Evolutionary conservation across 495 filamentous ascomycete species (phyloP).

Genomic region (Trichoderma erinaceum): DNA sequence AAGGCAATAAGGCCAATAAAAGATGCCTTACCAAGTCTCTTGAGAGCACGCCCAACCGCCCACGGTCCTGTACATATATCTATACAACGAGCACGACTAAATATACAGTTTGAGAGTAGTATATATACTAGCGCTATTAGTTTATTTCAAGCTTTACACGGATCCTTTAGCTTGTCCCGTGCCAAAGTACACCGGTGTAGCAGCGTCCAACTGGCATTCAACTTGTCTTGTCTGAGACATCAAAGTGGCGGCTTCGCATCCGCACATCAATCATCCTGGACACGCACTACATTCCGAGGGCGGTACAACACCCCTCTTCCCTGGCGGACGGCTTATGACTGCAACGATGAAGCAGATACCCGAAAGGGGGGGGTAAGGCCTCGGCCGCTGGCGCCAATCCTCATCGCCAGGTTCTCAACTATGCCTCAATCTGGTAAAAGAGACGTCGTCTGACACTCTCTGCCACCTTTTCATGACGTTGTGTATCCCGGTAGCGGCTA

Average conservation of each 20-base stretch:
- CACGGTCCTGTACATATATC: background rate
- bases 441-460: slow-evolving; percentile 6
- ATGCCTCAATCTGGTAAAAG: slow-evolving; percentile 12
- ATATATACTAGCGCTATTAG: too few relatives aligned
- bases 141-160: background rate
- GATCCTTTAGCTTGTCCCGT: background rate
- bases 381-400: background rate
- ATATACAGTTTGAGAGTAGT: too few relatives aligned
- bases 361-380: slow-evolving; percentile 1
- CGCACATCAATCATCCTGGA: background rate
- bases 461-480: background rate
- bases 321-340: background rate
- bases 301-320: background rate
- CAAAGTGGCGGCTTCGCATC: background rate
- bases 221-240: background rate
- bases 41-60: background rate
- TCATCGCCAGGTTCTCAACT: slow-evolving; percentile 5
- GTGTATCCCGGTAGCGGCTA: background rate
- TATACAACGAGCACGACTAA: background rate
- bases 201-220: background rate
- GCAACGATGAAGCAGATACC: slow-evolving; percentile 13
- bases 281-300: background rate
- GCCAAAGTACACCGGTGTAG: too few relatives aligned
- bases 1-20: background rate
- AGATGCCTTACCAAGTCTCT: background rate